A percentile compares a stretch with the other conserved stretches of the same genome.
Evolutionary conservation across 202 grass and related monocot genomes (phyloP).

Genomic region (Schoenoplectus triqueter): DNA sequence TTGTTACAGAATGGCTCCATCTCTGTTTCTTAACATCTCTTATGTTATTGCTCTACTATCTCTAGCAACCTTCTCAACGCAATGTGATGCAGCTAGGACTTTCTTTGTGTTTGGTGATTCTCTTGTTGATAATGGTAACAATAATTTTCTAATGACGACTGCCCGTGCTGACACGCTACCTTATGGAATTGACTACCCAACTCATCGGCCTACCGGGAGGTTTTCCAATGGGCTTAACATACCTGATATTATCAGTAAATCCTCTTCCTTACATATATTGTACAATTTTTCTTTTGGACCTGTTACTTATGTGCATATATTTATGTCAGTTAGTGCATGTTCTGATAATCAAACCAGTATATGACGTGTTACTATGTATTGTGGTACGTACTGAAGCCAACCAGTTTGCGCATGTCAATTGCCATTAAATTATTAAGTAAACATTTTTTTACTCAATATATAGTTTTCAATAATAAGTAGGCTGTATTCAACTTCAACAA

Average conservation of each 20-base stretch:
- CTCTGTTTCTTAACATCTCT: slow-evolving; percentile 34
- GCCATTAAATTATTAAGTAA: no score
- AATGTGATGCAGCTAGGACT: slow-evolving; percentile 48
- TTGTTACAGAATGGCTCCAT: slow-evolving; percentile 35
- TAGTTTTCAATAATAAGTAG: not conserved
- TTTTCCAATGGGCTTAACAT: slow-evolving; percentile 98
- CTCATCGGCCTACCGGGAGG: slow-evolving; percentile 73
- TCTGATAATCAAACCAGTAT: not conserved
- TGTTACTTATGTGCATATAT: slow-evolving; percentile 21
- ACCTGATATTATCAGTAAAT: slow-evolving; percentile 90
- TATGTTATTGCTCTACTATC: not conserved
- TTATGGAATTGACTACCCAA: slow-evolving; percentile 91
- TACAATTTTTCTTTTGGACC: not conserved
- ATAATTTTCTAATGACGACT: slow-evolving; percentile 83
- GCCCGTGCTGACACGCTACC: slow-evolving; percentile 78
- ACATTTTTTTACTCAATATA: no score
- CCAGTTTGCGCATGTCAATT: not conserved
- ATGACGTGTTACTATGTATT: not conserved
- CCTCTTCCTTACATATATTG: not conserved
- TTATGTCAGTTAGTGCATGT: not conserved
- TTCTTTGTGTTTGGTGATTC: slow-evolving; percentile 99
- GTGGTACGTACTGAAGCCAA: not conserved
- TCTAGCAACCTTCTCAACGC: slow-evolving; percentile 33
- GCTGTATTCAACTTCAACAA: not conserved
- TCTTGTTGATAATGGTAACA: slow-evolving; percentile 94